Evolutionary conservation across 345 rosid species (phyloP), one percentile per base, ranked within the genome.

Genomic region (Schrenkiella parvula): DNA sequence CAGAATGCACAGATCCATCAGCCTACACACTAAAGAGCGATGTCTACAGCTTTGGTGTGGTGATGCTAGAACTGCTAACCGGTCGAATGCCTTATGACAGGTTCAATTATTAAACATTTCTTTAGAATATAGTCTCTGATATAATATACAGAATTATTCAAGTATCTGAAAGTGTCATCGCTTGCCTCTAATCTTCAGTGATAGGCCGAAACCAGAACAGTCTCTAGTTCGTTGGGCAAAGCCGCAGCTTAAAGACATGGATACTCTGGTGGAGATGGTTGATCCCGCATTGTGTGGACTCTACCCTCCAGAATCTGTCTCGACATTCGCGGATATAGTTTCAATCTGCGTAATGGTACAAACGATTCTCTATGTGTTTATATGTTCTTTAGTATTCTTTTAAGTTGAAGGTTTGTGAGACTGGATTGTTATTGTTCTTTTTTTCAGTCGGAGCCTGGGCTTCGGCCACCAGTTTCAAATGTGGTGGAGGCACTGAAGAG

Each of bases 221-320:
- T 84, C 84, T 65, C 79, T 93, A 12, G 98, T 84, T n/a, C 80
- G 83, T 5, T 93, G 98, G 98, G 97, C 93, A 5, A 82, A 79
- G 47, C 93, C 96, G 9, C 85, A 84, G 68, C 85, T 93, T 18
- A 90, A 85, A 59, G 92, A 89, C 79, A 76, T 79, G 31, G 86
- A 85, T 7, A 90, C 93, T 62, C 71, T 93, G 69, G 71, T 19
- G 51, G 84, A 68, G 41, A 89, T 93, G 93, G 98, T 80, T 13
- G 97, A 93, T 66, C 98, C 98, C 17, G 92, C 98, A 3, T 76
- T 93, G 72, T 87, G 96, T 4, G 98, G 98, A 42, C 88, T 93
- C n/a, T 93, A 85, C 58, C 81, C 92, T 77, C 89, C 87, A 59
- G 92, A 85, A 73, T 84, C 98, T 5, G 80, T 93, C 70, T 84